Conservation (phyloP, 305 asterid species). For the Nicotiana rustica region DNA sequence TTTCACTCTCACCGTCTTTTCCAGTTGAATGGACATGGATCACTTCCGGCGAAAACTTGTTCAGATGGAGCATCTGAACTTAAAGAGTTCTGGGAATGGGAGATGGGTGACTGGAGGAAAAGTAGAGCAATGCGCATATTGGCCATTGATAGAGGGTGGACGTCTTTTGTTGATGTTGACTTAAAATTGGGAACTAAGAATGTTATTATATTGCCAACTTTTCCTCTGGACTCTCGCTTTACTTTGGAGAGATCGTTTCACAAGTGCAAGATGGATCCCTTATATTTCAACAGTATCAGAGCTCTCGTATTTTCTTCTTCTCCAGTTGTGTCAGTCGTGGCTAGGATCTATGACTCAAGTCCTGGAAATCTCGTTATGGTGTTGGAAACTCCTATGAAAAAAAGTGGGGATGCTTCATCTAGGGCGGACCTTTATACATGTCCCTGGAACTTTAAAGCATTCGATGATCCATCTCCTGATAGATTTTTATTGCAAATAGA, state of each 20-base stretch:
- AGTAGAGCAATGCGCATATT: slow-evolving; percentile 85
- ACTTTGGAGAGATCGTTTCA: slow-evolving; percentile 48
- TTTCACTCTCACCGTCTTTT: slow-evolving; percentile 50
- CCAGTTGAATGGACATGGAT: slow-evolving; percentile 70
- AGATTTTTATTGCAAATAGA: slow-evolving; percentile 80
- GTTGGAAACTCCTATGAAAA: slow-evolving; percentile 69
- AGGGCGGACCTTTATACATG: slow-evolving; percentile 77
- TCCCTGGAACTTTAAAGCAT: slow-evolving; percentile 77
- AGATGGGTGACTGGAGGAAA: slow-evolving; percentile 96
- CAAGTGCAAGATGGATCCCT: slow-evolving; percentile 52
- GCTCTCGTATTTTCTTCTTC: slow-evolving; percentile 83
- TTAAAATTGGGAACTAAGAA: slow-evolving; percentile 65
- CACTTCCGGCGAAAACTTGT: slow-evolving; percentile 50
- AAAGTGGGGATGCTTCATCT: slow-evolving; percentile 50
- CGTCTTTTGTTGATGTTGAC: slow-evolving; percentile 76
- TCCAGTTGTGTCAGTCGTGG: slow-evolving; percentile 70
- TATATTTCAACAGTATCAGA: slow-evolving; percentile 56
- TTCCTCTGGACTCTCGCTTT: slow-evolving; percentile 86
- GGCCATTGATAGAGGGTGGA: slow-evolving; percentile 80
- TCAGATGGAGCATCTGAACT: slow-evolving; percentile 40
- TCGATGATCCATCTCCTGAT: slow-evolving; percentile 83
- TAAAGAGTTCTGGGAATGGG: slow-evolving; percentile 93
- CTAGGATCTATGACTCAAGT: slow-evolving; percentile 79
- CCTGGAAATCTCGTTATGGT: slow-evolving; percentile 61
- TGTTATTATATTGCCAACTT: slow-evolving; percentile 79